These are phyloP conservation scores for Conticribra weissflogii DNA, from an alignment of 108 stramenopile species.

Conservation along the genomic window DNA sequence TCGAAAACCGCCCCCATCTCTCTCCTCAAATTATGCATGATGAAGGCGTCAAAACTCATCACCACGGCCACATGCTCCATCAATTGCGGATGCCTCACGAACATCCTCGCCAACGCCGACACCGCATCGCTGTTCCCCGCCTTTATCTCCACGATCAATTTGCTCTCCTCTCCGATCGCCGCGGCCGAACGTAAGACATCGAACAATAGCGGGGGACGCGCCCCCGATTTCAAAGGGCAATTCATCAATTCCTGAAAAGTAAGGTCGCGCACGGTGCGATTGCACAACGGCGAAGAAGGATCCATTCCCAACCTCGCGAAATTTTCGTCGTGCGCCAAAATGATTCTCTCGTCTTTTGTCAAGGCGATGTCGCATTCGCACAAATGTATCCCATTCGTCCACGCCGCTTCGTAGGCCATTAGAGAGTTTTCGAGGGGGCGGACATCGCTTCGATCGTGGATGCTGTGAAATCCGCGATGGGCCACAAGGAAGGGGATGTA, in stretches of 20 bases:
- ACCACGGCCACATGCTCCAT: conserved; percentile 56
- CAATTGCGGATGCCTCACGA: conserved; percentile 46
- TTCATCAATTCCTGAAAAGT: conserved; percentile 51
- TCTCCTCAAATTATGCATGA: conserved; percentile 49
- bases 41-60: conserved; percentile 56
- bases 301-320: conserved; percentile 55
- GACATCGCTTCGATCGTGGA: conserved; percentile 44
- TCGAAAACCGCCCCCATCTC: conserved; percentile 49
- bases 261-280: conserved; percentile 42
- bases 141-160: conserved; percentile 58
- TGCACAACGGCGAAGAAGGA: conserved; percentile 39
- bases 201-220: conserved; percentile 51
- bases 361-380: conserved; percentile 55
- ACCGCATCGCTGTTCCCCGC: conserved; percentile 48
- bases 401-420: conserved; percentile 53
- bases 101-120: conserved; percentile 40
- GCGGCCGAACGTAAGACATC: conserved; percentile 47
- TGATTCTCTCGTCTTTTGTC: conserved; percentile 50
- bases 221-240: conserved; percentile 49
- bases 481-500: conserved; percentile 45
- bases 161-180: conserved; percentile 43
- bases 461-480: conserved; percentile 52
- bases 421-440: conserved; percentile 52
- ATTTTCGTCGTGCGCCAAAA: conserved; percentile 54
- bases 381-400: conserved; percentile 40